These are phyloP conservation scores for Hypseocharis bilobata DNA, from an alignment of 441 rosid species.

Conservation along the genomic window DNA sequence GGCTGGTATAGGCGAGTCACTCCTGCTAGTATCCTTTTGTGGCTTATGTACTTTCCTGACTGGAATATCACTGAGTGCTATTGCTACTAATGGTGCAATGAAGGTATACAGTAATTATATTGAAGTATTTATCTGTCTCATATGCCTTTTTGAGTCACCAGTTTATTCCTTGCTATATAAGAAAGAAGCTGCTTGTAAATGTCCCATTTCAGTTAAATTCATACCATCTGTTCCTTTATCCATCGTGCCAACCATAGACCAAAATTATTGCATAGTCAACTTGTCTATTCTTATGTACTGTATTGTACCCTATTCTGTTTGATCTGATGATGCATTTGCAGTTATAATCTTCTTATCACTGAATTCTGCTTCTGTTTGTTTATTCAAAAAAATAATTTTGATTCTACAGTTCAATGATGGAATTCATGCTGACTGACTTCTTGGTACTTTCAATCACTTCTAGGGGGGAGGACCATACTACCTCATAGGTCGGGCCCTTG, in stretches of 20 bases:
- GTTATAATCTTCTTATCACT: neutral
- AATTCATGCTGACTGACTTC: constrained; percentile 13
- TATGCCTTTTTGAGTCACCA: neutral
- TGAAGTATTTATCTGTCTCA: neutral
- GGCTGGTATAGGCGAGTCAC: constrained; percentile 84
- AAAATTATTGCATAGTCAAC: neutral
- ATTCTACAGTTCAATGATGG: constrained; percentile 1
- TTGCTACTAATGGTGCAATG: constrained; percentile 99
- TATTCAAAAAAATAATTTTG: neutral
- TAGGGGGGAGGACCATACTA: constrained; percentile 99
- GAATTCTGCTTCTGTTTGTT: neutral
- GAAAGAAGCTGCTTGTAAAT: neutral
- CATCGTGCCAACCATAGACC: neutral
- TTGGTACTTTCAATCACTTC: constrained; percentile 19
- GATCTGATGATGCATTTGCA: neutral
- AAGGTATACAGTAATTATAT: constrained; percentile 40
- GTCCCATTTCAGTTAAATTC: neutral
- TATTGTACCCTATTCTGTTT: neutral
- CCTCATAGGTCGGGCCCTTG: constrained; percentile 99
- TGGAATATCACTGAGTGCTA: constrained; percentile 87
- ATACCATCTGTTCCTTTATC: neutral
- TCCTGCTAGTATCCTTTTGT: constrained; percentile 74
- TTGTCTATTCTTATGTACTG: neutral
- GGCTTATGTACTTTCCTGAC: constrained; percentile 93
- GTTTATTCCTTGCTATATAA: neutral